phyloP scores from a whole-genome alignment of 2,329 filamentous ascomycete species.

The Aspergillus tubingensis region DNA sequence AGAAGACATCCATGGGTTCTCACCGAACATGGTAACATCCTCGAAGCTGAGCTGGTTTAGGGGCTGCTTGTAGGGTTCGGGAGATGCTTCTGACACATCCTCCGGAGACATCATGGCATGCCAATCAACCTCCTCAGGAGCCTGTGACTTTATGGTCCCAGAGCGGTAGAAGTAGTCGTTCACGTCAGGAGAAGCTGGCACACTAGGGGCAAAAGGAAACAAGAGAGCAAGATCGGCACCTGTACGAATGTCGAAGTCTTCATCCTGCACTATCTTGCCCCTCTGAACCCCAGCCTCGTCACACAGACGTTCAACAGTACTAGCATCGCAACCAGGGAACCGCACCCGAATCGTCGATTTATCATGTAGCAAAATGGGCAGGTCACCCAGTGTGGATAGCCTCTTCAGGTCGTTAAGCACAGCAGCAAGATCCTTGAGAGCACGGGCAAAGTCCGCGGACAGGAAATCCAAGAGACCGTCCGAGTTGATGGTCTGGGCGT shows the following conservation, averaged over 20 bases:
- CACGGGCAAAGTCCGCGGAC: slow-evolving; percentile 82
- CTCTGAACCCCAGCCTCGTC: slow-evolving; percentile 82
- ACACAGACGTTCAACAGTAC: slow-evolving; percentile 79
- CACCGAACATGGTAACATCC: slow-evolving; percentile 45
- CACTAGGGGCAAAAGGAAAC: slow-evolving; percentile 80
- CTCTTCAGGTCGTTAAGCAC: slow-evolving; percentile 79
- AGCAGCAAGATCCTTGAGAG: slow-evolving; percentile 77
- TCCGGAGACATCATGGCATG: slow-evolving; percentile 58
- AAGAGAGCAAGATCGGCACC: slow-evolving; percentile 74
- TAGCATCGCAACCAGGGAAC: slow-evolving; percentile 86
- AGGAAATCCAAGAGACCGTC: slow-evolving; percentile 83
- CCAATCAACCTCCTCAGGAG: slow-evolving; percentile 55
- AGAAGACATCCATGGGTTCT: slow-evolving; percentile 57
- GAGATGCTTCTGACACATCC: slow-evolving; percentile 24
- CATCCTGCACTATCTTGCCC: slow-evolving; percentile 77
- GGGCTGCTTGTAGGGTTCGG: slow-evolving; percentile 27
- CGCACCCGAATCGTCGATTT: slow-evolving; percentile 72
- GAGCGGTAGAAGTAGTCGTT: slow-evolving; percentile 47
- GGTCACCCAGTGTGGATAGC: slow-evolving; percentile 74
- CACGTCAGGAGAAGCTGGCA: slow-evolving; percentile 47
- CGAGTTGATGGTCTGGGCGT: slow-evolving; percentile 69
- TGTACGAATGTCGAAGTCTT: slow-evolving; percentile 67
- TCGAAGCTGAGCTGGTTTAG: slow-evolving; percentile 42
- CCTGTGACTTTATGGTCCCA: slow-evolving; percentile 33
- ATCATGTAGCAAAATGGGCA: slow-evolving; percentile 74